Base-by-base conservation (phyloP, 2,329 filamentous ascomycete genomes). In the Fonsecaea pedrosoi region DNA sequence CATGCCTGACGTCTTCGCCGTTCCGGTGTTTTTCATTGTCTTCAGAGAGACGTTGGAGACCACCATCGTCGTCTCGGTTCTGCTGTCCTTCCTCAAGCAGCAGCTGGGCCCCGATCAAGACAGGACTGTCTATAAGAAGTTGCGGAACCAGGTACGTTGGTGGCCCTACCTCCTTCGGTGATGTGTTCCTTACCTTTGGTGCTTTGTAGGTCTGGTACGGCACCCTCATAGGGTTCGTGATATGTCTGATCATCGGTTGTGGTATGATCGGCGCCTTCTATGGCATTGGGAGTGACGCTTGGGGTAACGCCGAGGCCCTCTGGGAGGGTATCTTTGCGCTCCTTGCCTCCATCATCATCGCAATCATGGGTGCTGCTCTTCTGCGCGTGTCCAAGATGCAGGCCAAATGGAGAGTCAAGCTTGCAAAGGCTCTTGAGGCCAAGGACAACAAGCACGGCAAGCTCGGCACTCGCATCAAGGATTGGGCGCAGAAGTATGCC, bases 21-120 rank as follows among this genome's bases (percentile, higher is more conserved):
- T 92, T 25, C 90, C 90, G 84, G 87, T 96, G 63, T 96, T 96
- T 82, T 94, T 97, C 82, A 91, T 97, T 77, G 89, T 92, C 80
- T 95, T 96, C 77, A 89, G 93, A 75, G 93, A 96, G 81, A 88
- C 88, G 50, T 82, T 96, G 56, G 92, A 96, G 82, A 91, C 90
- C 0, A 89, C 86, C 74, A 92, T 96, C 75, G 91, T 96, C 73
- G 88, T 96, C 69, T 94, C 92, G 0, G 90, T 96, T n/a, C 83
- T 96, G 38, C 85, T 96, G 48, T 88, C 92, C 25, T 96, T 95
- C 77, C 81, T 96, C 66, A 95, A 94, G 78, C 91, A 95, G 77
- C 91, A 90, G 2, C 85, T 96, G 42, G 87, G 87, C 0, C 86
- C 89, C 9, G 83, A 88, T 63, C 79, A 84, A 66, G 89, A 93